Evolutionary conservation across 345 rosid genomes (phyloP).

Genomic region (Populus tremula): DNA sequence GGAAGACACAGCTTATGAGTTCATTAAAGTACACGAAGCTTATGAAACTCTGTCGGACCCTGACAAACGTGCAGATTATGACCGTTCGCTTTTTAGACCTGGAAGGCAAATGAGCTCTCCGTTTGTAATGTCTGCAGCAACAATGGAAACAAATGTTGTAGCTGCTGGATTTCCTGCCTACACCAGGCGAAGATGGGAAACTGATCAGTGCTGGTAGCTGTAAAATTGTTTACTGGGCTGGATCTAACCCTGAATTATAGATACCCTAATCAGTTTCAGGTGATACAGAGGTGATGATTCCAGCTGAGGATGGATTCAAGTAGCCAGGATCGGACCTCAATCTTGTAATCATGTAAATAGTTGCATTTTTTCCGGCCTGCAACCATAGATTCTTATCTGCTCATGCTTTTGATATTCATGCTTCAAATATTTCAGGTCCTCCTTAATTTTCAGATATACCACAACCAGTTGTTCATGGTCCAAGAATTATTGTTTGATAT

Average conservation of each 20-base stretch:
- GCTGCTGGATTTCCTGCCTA: conserved; percentile 28
- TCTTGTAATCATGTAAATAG: background rate
- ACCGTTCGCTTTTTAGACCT: conserved; percentile 33
- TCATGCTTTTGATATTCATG: too few species aligned
- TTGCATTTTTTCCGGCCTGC: too few species aligned
- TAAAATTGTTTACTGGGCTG: background rate
- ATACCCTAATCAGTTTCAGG: background rate
- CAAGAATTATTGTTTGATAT: too few species aligned
- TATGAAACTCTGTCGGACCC: conserved; percentile 68
- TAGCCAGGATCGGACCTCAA: background rate
- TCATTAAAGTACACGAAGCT: conserved; percentile 58
- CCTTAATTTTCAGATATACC: too few species aligned
- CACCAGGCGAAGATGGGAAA: conserved; percentile 52
- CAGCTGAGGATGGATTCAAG: too few species aligned
- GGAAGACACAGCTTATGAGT: conserved; percentile 32
- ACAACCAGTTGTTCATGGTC: too few species aligned
- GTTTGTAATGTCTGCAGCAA: conserved; percentile 12
- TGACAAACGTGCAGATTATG: conserved; percentile 52
- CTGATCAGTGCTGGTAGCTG: conserved; percentile 63
- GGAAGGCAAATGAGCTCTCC: conserved; percentile 22
- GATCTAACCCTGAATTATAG: background rate
- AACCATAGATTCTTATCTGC: too few species aligned
- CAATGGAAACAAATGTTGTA: background rate
- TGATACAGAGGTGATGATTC: background rate
- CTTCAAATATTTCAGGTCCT: too few species aligned